These are phyloP conservation scores for Flaveria brownii DNA, from an alignment of 129 eudicot genomes.

Conservation along the genomic window DNA sequence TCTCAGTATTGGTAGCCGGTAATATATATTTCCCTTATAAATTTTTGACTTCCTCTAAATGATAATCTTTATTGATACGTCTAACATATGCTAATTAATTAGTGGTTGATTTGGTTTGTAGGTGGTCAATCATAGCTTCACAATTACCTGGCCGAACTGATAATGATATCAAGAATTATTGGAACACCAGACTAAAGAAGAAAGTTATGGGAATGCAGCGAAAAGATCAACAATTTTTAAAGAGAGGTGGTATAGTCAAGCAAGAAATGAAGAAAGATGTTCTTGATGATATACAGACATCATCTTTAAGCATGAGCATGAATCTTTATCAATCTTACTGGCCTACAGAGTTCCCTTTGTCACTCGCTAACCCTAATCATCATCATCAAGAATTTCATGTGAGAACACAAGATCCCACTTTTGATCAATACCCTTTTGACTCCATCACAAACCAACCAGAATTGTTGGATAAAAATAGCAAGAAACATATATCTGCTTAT, in stretches of 20 bases:
- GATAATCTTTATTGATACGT: background rate
- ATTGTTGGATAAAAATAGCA: conserved; percentile 25
- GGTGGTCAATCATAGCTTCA: conserved; percentile 90
- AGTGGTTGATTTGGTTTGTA: conserved; percentile 20
- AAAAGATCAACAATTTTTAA: conserved; percentile 53
- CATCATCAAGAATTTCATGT: conserved; percentile 30
- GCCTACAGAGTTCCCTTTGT: conserved; percentile 40
- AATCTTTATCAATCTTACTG: conserved; percentile 42
- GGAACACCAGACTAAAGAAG: conserved; percentile 92
- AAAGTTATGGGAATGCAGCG: conserved; percentile 73
- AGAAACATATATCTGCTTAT: conserved; percentile 19
- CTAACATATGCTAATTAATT: background rate
- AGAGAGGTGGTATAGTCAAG: conserved; percentile 33
- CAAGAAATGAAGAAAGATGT: conserved; percentile 48
- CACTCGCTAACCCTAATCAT: conserved; percentile 28
- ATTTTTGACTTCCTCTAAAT: background rate
- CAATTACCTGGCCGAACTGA: conserved; percentile 88
- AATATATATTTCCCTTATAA: background rate
- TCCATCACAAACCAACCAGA: conserved; percentile 32
- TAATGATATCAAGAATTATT: conserved; percentile 85
- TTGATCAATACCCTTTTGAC: conserved; percentile 40
- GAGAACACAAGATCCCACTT: conserved; percentile 39
- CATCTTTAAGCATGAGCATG: conserved; percentile 33
- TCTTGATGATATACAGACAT: conserved; percentile 24
- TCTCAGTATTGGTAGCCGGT: conserved; percentile 94